Conservation (phyloP, 148 eudicot genomes). For the Rhododendron molle region DNA sequence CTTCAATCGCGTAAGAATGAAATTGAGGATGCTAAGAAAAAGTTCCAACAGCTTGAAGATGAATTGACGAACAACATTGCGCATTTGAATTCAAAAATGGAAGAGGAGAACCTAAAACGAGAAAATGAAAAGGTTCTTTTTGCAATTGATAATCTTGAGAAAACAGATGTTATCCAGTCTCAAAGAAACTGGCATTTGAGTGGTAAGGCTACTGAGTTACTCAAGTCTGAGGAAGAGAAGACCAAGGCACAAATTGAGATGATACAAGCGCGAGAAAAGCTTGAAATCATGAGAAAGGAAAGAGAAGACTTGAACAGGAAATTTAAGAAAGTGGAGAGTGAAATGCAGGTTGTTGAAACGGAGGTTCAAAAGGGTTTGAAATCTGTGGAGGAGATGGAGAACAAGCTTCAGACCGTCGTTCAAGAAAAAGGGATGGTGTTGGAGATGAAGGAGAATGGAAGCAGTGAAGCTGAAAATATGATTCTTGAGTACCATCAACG, state of each 20-base stretch:
- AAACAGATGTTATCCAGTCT: conserved; percentile 24
- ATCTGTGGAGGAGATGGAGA: conserved; percentile 41
- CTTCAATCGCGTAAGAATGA: conserved; percentile 43
- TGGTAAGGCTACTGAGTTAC: conserved; percentile 78
- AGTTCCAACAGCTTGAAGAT: conserved; percentile 44
- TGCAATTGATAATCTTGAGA: conserved; percentile 72
- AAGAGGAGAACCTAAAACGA: conserved; percentile 54
- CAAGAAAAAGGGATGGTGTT: conserved; percentile 50
- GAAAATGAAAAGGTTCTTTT: conserved; percentile 79
- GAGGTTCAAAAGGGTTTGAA: conserved; percentile 42
- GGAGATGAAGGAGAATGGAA: conserved; percentile 58
- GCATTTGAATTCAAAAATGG: conserved; percentile 44
- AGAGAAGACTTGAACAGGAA: conserved; percentile 43
- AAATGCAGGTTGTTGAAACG: conserved; percentile 29
- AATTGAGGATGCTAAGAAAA: conserved; percentile 34
- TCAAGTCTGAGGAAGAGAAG: conserved; percentile 85
- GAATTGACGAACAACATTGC: conserved; percentile 43
- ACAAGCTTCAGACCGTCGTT: conserved; percentile 34
- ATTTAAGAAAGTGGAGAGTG: conserved; percentile 31
- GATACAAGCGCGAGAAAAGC: conserved; percentile 51
- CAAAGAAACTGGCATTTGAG: conserved; percentile 49
- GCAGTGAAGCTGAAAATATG: conserved; percentile 42
- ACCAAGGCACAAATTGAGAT: conserved; percentile 64
- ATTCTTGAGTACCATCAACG: conserved; percentile 52
- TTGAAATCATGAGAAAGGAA: conserved; percentile 41